phyloP scores from a whole-genome alignment of 805 yeast genomes.

The Myxozyma geophila region DNA sequence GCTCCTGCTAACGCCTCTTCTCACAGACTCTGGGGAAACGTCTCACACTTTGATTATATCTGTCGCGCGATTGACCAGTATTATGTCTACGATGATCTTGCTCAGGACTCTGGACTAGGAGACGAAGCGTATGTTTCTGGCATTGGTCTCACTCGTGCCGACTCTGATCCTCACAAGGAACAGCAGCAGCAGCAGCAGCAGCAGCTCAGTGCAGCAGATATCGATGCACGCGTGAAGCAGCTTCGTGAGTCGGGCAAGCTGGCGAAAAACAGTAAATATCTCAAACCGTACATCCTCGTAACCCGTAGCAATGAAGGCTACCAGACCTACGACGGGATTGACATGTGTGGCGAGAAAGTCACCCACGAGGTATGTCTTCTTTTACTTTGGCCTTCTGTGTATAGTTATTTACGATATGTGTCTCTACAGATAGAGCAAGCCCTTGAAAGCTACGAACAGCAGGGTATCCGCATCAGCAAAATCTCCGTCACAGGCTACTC shows the following conservation, averaged over 20 bases:
- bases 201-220: slow-evolving; percentile 35
- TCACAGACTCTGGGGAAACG: slow-evolving; percentile 74
- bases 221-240: slow-evolving; percentile 29
- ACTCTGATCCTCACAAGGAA: slow-evolving; percentile 21
- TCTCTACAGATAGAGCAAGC: slow-evolving; percentile 30
- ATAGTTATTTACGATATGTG: neutral
- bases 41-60: slow-evolving; percentile 67
- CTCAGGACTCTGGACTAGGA: neutral
- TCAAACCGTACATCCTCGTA: slow-evolving; percentile 45
- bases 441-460: slow-evolving; percentile 38
- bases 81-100: slow-evolving; percentile 39
- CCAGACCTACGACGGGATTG: slow-evolving; percentile 84
- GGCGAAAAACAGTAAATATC: slow-evolving; percentile 28
- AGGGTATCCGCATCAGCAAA: slow-evolving; percentile 52
- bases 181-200: slow-evolving; percentile 6
- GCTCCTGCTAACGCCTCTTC: slow-evolving; percentile 6
- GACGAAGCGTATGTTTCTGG: slow-evolving; percentile 35
- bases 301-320: slow-evolving; percentile 70
- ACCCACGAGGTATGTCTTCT: slow-evolving; percentile 60
- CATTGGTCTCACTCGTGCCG: slow-evolving; percentile 45
- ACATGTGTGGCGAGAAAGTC: slow-evolving; percentile 78
- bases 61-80: slow-evolving; percentile 32
- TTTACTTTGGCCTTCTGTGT: neutral
- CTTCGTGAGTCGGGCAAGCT: slow-evolving; percentile 37
- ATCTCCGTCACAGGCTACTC: slow-evolving; percentile 87